Base-by-base conservation (phyloP, 2,329 filamentous ascomycete genomes). In the Rhytidhysteron rufulum region DNA sequence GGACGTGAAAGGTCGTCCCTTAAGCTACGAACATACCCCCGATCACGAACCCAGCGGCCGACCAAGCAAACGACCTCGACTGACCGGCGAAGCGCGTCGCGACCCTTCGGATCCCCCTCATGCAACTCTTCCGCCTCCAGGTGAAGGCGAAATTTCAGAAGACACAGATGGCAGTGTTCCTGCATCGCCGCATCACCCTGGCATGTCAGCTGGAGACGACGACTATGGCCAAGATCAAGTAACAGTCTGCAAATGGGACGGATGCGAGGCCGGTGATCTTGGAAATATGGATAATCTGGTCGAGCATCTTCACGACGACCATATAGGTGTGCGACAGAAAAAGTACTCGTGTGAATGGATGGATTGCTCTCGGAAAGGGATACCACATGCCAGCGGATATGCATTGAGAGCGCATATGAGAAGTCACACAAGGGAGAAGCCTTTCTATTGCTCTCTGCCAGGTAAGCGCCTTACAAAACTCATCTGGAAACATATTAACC, bases 301-400 rank as follows among this genome's bases (percentile, higher is more conserved):
- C 37, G 61, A 68, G 43, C 73, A 76, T 53, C 67, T 75, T 31
- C 91, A 97, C 67, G 85, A 89, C 58, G 88, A 91, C 43, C 93
- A 98, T 67, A 95, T 97, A 57, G 88, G 93, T 60, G 88, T 83
- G 45, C 81, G 90, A 40, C 87, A 93, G 70, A 95, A 95, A 70
- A 95, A 93, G 66, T 97, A 97, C 64, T 89, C 88, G n/a, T 98
- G 93, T 68, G 91, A 97, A 68, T 98, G 93, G 93, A 81, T 79
- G 44, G 91, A 91, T 51, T 98, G 93, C 64, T 78, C 76, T 39
- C 74, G 90, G 46, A 97, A 95, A 70, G 88, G 89, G 44, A 82
- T 93, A 67, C 83, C 88, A 15, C 93, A 98, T 68, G 91, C 91
- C 1, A 95, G 89, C 57, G 93, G 88, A 2, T 98, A 98, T 69